phyloP scores from a whole-genome alignment of 139 green algal genomes.

The Picochlorum sp. region DNA sequence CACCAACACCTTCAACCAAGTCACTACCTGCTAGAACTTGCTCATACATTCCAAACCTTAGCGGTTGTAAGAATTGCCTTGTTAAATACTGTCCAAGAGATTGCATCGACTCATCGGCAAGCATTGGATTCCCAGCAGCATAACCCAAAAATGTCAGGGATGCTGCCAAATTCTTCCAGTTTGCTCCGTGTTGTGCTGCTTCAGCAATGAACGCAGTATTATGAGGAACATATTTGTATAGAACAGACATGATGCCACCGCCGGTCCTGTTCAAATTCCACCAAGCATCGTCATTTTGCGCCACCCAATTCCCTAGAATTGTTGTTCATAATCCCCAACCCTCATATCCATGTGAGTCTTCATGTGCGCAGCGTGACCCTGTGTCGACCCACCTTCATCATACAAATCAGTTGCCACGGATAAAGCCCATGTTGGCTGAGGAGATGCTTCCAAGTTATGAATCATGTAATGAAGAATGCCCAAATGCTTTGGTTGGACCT shows the following conservation, averaged over 20 bases:
- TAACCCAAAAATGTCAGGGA: slow-evolving; percentile 1
- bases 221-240: slow-evolving; percentile 3
- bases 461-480: neutral
- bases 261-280: slow-evolving; percentile 1
- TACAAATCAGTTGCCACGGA: neutral
- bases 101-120: neutral
- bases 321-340: neutral
- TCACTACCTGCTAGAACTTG: neutral
- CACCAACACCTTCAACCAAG: neutral
- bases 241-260: neutral
- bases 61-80: neutral
- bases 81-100: neutral
- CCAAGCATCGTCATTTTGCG: neutral
- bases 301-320: neutral
- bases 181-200: neutral
- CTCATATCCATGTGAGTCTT: slow-evolving; percentile 1
- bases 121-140: neutral
- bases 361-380: neutral
- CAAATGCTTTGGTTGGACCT: neutral
- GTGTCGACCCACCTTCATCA: neutral
- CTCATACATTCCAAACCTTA: neutral
- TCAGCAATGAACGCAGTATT: slow-evolving; percentile 2
- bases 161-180: neutral
- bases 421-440: neutral
- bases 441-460: neutral